These are phyloP conservation scores for Pulveroboletus sp. DNA, from an alignment of 768 basidiomycete species.

Conservation along the genomic window DNA sequence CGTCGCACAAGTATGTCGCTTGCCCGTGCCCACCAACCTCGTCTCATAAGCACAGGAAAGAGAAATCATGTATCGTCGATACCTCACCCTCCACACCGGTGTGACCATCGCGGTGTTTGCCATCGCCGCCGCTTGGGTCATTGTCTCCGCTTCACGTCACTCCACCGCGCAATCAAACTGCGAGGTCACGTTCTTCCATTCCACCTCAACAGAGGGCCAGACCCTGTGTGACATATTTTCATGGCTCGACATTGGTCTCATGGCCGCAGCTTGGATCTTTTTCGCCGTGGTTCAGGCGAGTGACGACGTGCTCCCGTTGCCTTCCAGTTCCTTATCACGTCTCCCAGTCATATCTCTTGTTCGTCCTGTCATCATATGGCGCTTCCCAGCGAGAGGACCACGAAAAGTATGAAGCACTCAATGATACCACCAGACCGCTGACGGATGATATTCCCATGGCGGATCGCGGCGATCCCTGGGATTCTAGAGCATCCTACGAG, in stretches of 20 bases:
- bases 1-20: conserved; percentile 60
- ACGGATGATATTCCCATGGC: conserved; percentile 61
- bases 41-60: conserved; percentile 52
- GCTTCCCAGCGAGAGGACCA: conserved; percentile 75
- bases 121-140: conserved; percentile 76
- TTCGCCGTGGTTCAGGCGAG: conserved; percentile 74
- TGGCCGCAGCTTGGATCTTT: conserved; percentile 84
- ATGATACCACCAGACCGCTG: conserved; percentile 52
- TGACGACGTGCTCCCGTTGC: neutral
- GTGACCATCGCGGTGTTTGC: conserved; percentile 60
- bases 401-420: conserved; percentile 70
- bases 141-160: conserved; percentile 76
- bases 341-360: conserved; percentile 45
- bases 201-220: conserved; percentile 48
- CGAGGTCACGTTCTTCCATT: conserved; percentile 49
- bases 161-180: conserved; percentile 66
- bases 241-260: conserved; percentile 89
- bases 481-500: conserved; percentile 50
- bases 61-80: conserved; percentile 59
- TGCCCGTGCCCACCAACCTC: neutral
- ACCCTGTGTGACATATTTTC: conserved; percentile 86
- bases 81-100: conserved; percentile 61
- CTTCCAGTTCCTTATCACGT: conserved; percentile 2
- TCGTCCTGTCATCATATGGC: conserved; percentile 61
- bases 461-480: conserved; percentile 67